These are phyloP conservation scores for Cryptococcus amylolentus DNA, from an alignment of 1,284 basidiomycete species.

Conservation along the genomic window DNA sequence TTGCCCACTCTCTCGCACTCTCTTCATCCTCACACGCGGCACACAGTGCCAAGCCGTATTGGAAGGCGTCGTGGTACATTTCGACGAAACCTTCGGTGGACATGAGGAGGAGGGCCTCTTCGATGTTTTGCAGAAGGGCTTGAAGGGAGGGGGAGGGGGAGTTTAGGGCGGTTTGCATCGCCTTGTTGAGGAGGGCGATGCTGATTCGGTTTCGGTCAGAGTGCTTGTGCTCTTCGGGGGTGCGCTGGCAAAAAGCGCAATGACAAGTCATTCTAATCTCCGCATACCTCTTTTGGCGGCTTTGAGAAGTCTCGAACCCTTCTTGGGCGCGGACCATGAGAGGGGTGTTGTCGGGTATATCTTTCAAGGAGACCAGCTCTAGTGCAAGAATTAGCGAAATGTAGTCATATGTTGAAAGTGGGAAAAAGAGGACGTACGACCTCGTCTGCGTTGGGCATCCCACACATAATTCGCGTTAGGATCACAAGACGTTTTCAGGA, in stretches of 20 bases:
- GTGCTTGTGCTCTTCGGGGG: neutral
- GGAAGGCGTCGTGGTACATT: neutral
- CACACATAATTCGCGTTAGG: neutral
- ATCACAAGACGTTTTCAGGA: neutral
- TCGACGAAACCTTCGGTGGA: neutral
- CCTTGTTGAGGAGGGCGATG: neutral
- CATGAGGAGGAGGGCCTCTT: neutral
- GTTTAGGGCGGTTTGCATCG: neutral
- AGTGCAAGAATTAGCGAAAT: too few species aligned
- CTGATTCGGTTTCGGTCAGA: neutral
- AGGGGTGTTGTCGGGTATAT: neutral
- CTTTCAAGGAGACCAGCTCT: neutral
- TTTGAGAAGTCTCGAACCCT: neutral
- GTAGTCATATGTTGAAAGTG: neutral
- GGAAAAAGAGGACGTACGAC: neutral
- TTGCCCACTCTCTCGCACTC: neutral
- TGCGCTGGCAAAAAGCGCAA: neutral
- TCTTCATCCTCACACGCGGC: neutral
- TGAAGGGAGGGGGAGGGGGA: too few species aligned
- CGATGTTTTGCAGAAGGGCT: neutral
- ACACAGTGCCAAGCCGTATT: neutral
- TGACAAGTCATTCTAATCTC: neutral
- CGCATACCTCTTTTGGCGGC: neutral
- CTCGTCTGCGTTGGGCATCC: neutral
- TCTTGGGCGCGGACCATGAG: neutral